These are phyloP conservation scores for Exobasidium cylindrosporum DNA, from an alignment of 1,284 basidiomycete species.

Conservation along the genomic window DNA sequence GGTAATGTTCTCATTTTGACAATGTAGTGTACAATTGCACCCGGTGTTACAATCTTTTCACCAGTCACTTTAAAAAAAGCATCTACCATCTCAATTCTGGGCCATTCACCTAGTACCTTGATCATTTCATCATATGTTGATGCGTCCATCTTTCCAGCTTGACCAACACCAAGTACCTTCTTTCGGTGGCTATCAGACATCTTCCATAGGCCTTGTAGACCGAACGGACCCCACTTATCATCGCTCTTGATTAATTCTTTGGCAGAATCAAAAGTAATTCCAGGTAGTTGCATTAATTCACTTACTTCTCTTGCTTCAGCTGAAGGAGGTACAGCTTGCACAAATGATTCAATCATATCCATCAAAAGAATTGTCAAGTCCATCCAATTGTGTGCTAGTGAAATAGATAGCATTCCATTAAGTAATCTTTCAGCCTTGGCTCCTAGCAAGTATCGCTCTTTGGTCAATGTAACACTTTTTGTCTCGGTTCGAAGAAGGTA, in stretches of 20 bases:
- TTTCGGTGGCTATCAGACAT: conserved; percentile 58
- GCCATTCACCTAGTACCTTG: conserved; percentile 72
- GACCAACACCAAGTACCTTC: conserved; percentile 33
- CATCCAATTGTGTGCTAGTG: conserved; percentile 88
- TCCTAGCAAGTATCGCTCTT: conserved; percentile 28
- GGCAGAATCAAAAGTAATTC: conserved; percentile 31
- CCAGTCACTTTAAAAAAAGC: conserved; percentile 91
- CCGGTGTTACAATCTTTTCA: conserved; percentile 81
- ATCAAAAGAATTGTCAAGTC: conserved; percentile 73
- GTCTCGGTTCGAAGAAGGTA: conserved; percentile 68
- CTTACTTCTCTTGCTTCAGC: conserved; percentile 19
- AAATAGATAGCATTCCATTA: conserved; percentile 77
- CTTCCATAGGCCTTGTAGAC: conserved; percentile 51
- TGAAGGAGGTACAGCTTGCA: conserved; percentile 69
- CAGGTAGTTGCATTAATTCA: conserved; percentile 51
- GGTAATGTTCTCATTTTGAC: conserved; percentile 74
- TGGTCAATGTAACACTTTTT: conserved; percentile 19
- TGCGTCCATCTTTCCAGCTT: conserved; percentile 12
- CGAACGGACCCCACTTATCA: conserved; percentile 28
- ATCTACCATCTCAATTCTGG: conserved; percentile 75
- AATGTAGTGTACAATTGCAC: conserved; percentile 81
- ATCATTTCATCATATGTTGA: conserved; percentile 63
- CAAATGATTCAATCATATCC: conserved; percentile 77
- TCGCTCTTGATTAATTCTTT: conserved; percentile 24
- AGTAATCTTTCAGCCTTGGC: conserved; percentile 61